Evolutionary conservation across 2,329 filamentous ascomycete genomes (phyloP).

Genomic region (Colletotrichum salicis): DNA sequence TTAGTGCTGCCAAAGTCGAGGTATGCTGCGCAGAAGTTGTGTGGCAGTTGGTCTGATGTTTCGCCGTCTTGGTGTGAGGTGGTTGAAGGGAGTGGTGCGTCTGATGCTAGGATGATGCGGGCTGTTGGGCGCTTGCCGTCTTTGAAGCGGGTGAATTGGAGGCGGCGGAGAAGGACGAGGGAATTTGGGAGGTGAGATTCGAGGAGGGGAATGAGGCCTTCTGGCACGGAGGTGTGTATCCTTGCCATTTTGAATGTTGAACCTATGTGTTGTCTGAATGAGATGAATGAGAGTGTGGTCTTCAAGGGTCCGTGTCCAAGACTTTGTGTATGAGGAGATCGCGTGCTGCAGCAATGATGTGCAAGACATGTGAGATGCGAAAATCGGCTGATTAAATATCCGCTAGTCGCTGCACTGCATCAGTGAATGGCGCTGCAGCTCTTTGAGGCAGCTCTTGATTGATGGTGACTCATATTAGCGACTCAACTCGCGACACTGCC

Average conservation of each 20-base stretch:
- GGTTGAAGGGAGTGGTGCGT: slow-evolving; percentile 4
- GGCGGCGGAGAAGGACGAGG: slow-evolving; percentile 69
- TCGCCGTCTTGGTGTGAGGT: not conserved
- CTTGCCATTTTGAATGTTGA: not conserved
- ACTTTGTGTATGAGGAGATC: not conserved
- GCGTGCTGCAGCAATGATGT: not conserved
- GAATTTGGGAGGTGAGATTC: slow-evolving; percentile 64
- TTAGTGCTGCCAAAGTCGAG: slow-evolving; percentile 69
- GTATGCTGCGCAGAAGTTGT: slow-evolving; percentile 66
- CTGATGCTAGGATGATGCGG: slow-evolving; percentile 53
- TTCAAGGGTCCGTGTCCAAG: too few species aligned
- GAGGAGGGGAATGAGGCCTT: slow-evolving; percentile 59
- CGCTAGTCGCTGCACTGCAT: slow-evolving; percentile 13
- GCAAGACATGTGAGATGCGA: not conserved
- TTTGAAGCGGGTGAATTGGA: slow-evolving; percentile 65
- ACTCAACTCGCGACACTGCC: not conserved
- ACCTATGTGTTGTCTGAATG: too few species aligned
- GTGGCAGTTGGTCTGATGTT: slow-evolving; percentile 7
- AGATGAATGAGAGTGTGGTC: not conserved
- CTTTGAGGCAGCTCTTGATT: not conserved
- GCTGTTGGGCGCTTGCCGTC: slow-evolving; percentile 54
- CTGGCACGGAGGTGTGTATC: slow-evolving; percentile 45
- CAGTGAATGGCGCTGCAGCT: not conserved
- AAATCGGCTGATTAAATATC: slow-evolving; percentile 18
- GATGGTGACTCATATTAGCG: slow-evolving; percentile 1